phyloP scores from a whole-genome alignment of 768 basidiomycete species.

The Boletus vinaceobasis region DNA sequence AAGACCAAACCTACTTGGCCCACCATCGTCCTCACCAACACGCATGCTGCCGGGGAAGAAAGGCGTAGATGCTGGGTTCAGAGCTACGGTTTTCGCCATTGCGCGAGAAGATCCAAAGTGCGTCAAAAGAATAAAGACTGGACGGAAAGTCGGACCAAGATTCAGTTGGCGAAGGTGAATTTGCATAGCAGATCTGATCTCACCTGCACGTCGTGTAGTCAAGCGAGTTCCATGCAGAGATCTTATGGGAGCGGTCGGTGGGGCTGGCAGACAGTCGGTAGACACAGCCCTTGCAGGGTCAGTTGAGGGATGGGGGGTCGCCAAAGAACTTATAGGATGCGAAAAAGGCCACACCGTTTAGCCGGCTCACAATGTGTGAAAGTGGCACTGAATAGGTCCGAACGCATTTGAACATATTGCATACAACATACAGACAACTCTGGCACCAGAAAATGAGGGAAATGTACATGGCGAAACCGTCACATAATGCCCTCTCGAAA shows the following conservation, averaged over 20 bases:
- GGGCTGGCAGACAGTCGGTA: neutral
- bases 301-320: constrained; percentile 8
- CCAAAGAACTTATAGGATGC: constrained; percentile 12
- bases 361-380: constrained; percentile 25
- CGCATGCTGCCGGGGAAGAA: constrained; percentile 73
- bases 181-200: constrained; percentile 7
- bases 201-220: constrained; percentile 22
- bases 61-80: constrained; percentile 80
- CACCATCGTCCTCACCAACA: constrained; percentile 51
- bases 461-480: constrained; percentile 1
- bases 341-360: constrained; percentile 14
- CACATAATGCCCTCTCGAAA: constrained; percentile 22
- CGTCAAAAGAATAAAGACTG: constrained; percentile 26
- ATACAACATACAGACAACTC: constrained; percentile 1
- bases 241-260: neutral
- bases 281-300: constrained; percentile 10
- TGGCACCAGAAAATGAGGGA: neutral
- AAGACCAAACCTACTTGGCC: constrained; percentile 40
- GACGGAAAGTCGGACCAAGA: neutral
- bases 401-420: constrained; percentile 4
- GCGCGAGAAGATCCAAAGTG: constrained; percentile 23
- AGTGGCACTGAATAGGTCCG: constrained; percentile 13
- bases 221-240: constrained; percentile 30
- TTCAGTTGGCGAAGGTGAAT: constrained; percentile 1
- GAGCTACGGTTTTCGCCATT: constrained; percentile 73